phyloP scores from a whole-genome alignment of 768 basidiomycete species.

The Termitomyces eurrhizus region DNA sequence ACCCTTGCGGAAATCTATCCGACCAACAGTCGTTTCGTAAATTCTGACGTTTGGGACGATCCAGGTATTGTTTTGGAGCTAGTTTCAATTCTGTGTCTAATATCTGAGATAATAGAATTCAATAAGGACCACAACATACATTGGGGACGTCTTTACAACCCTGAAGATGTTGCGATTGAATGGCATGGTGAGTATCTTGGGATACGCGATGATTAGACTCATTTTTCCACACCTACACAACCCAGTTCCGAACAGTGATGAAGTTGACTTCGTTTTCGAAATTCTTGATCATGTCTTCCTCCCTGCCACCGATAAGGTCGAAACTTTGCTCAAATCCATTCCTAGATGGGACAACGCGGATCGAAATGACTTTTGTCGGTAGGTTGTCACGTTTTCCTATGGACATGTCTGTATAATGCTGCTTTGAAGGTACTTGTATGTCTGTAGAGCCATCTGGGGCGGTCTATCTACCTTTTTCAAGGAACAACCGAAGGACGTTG shows the following conservation, averaged over 20 bases:
- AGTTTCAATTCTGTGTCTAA: constrained; percentile 8
- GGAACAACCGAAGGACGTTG: constrained; percentile 52
- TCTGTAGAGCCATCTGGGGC: constrained; percentile 71
- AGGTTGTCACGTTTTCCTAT: constrained; percentile 15
- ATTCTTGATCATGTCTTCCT: constrained; percentile 65
- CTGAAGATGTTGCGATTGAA: constrained; percentile 75
- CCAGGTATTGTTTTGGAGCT: constrained; percentile 45
- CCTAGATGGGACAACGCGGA: constrained; percentile 59
- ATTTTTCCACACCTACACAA: constrained; percentile 5
- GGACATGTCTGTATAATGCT: neutral
- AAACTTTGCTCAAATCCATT: constrained; percentile 52
- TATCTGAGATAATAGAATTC: constrained; percentile 42
- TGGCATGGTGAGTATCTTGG: constrained; percentile 69
- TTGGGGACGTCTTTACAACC: constrained; percentile 81
- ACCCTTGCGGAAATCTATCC: constrained; percentile 77
- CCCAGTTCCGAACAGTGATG: constrained; percentile 57
- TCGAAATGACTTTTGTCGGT: constrained; percentile 86
- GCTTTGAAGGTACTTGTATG: constrained; percentile 54
- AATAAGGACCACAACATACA: constrained; percentile 55
- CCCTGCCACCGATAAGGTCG: constrained; percentile 66
- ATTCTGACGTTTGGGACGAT: constrained; percentile 74
- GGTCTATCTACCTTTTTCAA: constrained; percentile 71
- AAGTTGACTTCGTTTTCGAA: constrained; percentile 78
- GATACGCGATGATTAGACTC: neutral
- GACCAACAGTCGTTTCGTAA: constrained; percentile 74